A percentile compares a stretch with the other conserved stretches of the same genome.
These are phyloP conservation scores for Ophiostoma tasmaniense DNA, from an alignment of 2,329 filamentous ascomycete genomes.

Conservation along the genomic window DNA sequence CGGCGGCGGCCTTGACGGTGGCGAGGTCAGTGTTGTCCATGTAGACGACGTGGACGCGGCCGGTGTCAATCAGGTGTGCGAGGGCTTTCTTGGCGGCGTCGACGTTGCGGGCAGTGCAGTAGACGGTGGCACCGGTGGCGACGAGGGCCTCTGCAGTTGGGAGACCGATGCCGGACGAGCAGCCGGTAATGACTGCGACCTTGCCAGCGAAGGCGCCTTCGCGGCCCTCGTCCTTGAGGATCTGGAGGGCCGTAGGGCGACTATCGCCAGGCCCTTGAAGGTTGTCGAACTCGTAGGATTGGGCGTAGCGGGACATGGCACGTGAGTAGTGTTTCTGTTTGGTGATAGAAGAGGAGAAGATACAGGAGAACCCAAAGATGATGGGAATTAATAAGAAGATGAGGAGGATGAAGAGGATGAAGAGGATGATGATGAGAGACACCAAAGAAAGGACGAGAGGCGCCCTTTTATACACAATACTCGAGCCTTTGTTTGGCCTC, in stretches of 20 bases:
- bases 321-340: background rate
- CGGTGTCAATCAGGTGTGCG: conserved; percentile 18
- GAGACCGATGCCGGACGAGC: background rate
- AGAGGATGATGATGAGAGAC: background rate
- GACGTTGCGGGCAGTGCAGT: conserved; percentile 18
- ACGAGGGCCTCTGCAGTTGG: background rate
- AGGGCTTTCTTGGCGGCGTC: background rate
- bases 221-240: background rate
- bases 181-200: background rate
- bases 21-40: conserved; percentile 27
- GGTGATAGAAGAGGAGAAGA: background rate
- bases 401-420: conserved; percentile 17
- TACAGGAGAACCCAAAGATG: background rate
- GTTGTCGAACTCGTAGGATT: background rate
- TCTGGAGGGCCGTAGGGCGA: background rate
- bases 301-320: background rate
- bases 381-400: background rate
- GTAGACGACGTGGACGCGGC: conserved; percentile 29
- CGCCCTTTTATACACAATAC: background rate
- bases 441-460: background rate
- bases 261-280: background rate
- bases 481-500: background rate
- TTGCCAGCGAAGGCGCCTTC: background rate
- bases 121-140: conserved; percentile 32
- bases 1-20: conserved; percentile 28